Base-by-base conservation (phyloP, 2,329 filamentous ascomycete genomes). In the Pseudogymnoascus verrucosus region DNA sequence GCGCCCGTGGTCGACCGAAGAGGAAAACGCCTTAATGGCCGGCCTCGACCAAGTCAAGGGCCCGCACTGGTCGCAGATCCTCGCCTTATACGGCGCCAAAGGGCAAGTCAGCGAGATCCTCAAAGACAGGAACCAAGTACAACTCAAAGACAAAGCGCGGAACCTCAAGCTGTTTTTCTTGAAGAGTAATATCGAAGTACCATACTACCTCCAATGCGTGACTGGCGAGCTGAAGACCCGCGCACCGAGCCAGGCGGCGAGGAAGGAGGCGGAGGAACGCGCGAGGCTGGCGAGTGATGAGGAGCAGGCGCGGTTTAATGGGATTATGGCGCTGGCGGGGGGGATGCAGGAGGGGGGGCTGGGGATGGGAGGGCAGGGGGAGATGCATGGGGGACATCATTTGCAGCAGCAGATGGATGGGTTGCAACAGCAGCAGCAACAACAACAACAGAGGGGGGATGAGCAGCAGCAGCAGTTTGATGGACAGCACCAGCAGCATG, bases 101-200 rank as follows among this genome's bases (percentile, higher is more conserved):
- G 92, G 92, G 4, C 89, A 88, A 0, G 84, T 93, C 23, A 93
- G 87, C 57, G 89, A 93, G 69, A 89, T 93, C 23, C 80, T 96
- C 19, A 93, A 93, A 69, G 92, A 96, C 72, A 84, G 91, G 36
- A 96, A 92, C 51, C 91, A 96, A 72, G 92, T 96, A 0, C 92
- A 96, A 73, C 80, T 96, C 11, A 96, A 96, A 74, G 91, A 96
- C 73, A 96, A 96, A 75, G 91, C 91, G 0, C 82, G 91, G 60
- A 96, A 96, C 68, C 77, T 96, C 60, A 96, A 96, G 74, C 78
- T 96, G 0, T 96, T 95, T 77, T 96, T 96, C 75, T 78, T 96
- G 62, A 96, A 96, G 78, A 93, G 89, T 16, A 91, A 91, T 62
- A 92, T 91, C 4, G 92, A 96, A 71, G 93, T 96, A 74, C 92